Conservation (phyloP, 176 grass and related monocot genomes). For the Thalia dealbata region DNA sequence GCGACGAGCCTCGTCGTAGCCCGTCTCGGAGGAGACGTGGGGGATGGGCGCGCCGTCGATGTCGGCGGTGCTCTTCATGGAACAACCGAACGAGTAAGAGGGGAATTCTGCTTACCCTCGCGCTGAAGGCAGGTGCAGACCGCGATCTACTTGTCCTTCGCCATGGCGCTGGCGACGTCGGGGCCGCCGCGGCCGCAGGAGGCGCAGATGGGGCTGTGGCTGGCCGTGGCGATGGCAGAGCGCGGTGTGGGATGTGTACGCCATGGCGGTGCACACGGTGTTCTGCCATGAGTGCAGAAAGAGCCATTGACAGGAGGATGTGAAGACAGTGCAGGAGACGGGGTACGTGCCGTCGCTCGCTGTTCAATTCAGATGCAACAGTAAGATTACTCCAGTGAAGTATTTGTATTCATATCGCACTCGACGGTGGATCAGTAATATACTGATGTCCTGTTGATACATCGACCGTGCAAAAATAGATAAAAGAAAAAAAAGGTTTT, state of each 20-base stretch:
- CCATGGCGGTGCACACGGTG: conserved; percentile 24
- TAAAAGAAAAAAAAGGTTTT: no score
- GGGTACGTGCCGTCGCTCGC: conserved; percentile 1
- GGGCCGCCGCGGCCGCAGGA: not conserved
- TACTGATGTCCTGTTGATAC: no score
- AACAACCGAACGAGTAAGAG: conserved; percentile 30
- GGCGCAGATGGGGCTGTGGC: conserved; percentile 19
- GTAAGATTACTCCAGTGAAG: no score
- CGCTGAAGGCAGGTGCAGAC: conserved; percentile 21
- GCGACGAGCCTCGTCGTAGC: conserved; percentile 31
- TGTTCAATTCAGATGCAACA: no score
- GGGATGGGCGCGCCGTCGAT: conserved; percentile 38
- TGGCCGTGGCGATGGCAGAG: conserved; percentile 10
- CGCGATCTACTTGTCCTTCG: conserved; percentile 21
- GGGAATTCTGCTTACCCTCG: conserved; percentile 22
- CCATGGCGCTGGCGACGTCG: not conserved
- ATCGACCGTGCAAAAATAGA: no score
- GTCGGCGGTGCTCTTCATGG: conserved; percentile 33
- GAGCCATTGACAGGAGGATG: conserved; percentile 25
- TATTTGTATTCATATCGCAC: no score
- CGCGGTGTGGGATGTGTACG: conserved; percentile 25
- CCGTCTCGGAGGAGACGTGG: conserved; percentile 35
- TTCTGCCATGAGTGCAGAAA: conserved; percentile 34
- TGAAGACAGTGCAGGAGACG: not conserved
- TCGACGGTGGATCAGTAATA: no score